Percentiles rank a stretch among this genome's conserved stretches.
These are phyloP conservation scores for Diaporthe nobilis DNA, from an alignment of 2,329 filamentous ascomycete genomes.

Conservation along the genomic window DNA sequence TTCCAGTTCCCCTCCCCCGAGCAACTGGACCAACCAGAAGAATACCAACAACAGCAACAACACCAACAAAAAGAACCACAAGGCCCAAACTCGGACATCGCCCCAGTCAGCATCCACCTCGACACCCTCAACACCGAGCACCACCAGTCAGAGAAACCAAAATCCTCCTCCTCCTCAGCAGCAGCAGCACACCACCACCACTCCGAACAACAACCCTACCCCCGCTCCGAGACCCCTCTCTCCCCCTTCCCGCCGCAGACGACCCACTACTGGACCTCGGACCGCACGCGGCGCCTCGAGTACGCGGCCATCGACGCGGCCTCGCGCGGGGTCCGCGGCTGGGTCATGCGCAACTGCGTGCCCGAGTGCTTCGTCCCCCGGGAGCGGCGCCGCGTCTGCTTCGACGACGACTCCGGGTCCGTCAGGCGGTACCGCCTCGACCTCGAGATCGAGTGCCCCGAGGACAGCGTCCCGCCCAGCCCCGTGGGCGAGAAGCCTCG, in stretches of 20 bases:
- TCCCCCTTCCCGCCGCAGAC: constrained; percentile 68
- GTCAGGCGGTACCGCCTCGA: constrained; percentile 74
- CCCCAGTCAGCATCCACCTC: constrained; percentile 38
- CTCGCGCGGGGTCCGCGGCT: constrained; percentile 71
- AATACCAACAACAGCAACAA: background rate
- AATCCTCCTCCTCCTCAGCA: constrained; percentile 53
- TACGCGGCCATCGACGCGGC: constrained; percentile 78
- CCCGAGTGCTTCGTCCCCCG: constrained; percentile 73
- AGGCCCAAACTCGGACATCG: constrained; percentile 35
- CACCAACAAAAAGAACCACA: constrained; percentile 8
- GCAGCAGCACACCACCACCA: constrained; percentile 34
- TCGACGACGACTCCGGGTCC: constrained; percentile 74
- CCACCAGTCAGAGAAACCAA: constrained; percentile 47
- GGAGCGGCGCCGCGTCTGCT: constrained; percentile 64
- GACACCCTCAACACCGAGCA: constrained; percentile 36
- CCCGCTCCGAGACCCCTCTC: constrained; percentile 43
- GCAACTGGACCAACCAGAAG: constrained; percentile 37
- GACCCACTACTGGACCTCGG: constrained; percentile 77
- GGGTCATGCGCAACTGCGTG: constrained; percentile 69
- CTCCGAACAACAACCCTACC: constrained; percentile 39
- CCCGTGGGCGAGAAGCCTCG: constrained; percentile 39
- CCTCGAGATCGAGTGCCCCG: constrained; percentile 57
- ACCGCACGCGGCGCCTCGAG: constrained; percentile 72
- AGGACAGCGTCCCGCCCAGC: constrained; percentile 43
- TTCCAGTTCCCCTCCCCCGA: constrained; percentile 53